Base-by-base conservation (phyloP, 306 rosid species). In the Cucumis hystrix region DNA sequence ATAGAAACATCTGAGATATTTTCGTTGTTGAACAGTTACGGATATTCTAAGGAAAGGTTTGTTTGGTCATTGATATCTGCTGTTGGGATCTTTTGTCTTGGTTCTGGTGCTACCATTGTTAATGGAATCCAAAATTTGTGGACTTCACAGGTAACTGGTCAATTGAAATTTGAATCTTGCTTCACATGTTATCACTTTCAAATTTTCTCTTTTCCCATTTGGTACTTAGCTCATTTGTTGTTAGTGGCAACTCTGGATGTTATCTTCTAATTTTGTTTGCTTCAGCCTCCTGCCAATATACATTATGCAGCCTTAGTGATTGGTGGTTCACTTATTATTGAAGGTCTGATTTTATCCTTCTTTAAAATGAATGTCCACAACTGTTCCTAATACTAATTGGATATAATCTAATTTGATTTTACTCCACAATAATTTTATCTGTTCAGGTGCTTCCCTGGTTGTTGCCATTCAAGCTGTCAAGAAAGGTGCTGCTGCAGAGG, bases 1-100 rank as follows among this genome's bases (percentile, higher is more conserved):
- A 59, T 68, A 16, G 39, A 59, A 49, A 43, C 67, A 41, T 67
- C 82, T 33, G 76, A 80, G 79, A 15, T 72, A 12, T 80, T 54
- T 79, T 82, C 79, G 54, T 66, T 82, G 62, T 80, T 77, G 57
- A 79, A 51, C 90, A 96, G 99, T 77, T 96, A 96, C 80, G 99
- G 99, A 74, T 96, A 96, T 78, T 96, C 99, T 77, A 96, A 92
- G 88, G 99, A 96, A 86, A 91, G 99, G 86, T 96, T 96, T 86
- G 98, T 96, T 74, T 96, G 99, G 98, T 96, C 99, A 62, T 91
- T 96, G 89, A 96, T 92, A 87, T 96, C 98, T 64, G 99, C 98
- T 79, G 97, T 92, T 71, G 98, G 98, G 68, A 96, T 96, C 85
- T 92, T 92, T 85, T 96, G 99, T 87, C 91, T 96, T 85, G 99